phyloP scores from a whole-genome alignment of 371 early-diverging fungal genomes.

The Syncephalastrum monosporum region DNA sequence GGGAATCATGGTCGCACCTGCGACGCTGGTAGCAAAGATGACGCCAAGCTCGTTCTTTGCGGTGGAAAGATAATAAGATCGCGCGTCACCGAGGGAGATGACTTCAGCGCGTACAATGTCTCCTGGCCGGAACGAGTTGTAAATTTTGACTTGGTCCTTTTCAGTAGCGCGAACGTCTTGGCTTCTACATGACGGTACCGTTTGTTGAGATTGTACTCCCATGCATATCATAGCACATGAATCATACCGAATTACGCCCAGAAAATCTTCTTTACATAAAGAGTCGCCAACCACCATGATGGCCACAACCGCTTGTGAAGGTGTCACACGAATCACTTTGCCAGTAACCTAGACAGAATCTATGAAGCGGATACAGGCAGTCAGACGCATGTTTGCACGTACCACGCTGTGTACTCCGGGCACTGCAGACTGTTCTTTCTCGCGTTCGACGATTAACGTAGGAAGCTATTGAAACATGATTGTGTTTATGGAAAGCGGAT shows the following conservation, averaged over 20 bases:
- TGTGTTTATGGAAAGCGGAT: background rate
- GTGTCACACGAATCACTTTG: slow-evolving; percentile 84
- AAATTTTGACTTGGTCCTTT: slow-evolving; percentile 91
- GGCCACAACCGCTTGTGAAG: slow-evolving; percentile 79
- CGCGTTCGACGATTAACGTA: slow-evolving; percentile 51
- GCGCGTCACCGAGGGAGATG: slow-evolving; percentile 90
- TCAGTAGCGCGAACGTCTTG: slow-evolving; percentile 96
- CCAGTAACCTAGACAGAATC: slow-evolving; percentile 60
- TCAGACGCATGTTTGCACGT: slow-evolving; percentile 15
- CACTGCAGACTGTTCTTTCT: slow-evolving; percentile 72
- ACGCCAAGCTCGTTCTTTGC: slow-evolving; percentile 94
- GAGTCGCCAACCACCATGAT: slow-evolving; percentile 86
- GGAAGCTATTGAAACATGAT: slow-evolving; percentile 12
- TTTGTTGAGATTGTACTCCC: background rate
- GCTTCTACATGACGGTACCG: slow-evolving; percentile 34
- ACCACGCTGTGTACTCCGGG: slow-evolving; percentile 86
- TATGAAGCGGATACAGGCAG: background rate
- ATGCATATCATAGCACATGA: background rate
- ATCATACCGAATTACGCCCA: slow-evolving; percentile 81
- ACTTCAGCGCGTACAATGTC: slow-evolving; percentile 89
- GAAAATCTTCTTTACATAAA: slow-evolving; percentile 90
- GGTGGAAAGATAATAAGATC: slow-evolving; percentile 89
- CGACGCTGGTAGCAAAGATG: slow-evolving; percentile 86
- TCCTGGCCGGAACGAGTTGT: slow-evolving; percentile 91
- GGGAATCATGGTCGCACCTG: slow-evolving; percentile 90